Evolutionary conservation across 495 filamentous ascomycete genomes (phyloP), one percentile per base, ranked within the genome.

Genomic region (Oleoguttula mirabilis): DNA sequence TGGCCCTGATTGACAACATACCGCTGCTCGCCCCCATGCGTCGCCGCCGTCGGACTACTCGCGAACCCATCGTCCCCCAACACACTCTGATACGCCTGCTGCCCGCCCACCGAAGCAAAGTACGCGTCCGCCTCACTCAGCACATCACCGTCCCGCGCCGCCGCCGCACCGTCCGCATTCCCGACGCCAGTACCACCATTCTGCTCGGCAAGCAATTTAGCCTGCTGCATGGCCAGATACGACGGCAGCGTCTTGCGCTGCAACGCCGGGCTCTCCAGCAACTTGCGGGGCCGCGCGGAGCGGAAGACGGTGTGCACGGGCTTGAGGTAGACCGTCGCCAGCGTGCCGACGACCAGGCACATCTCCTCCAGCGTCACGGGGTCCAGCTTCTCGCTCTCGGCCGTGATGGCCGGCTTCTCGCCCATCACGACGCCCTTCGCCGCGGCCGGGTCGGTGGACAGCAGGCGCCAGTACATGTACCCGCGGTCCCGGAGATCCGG

Each of bases 391-490:
- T 96, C 92, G 41, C 82, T 84, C 59, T 96, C 92, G 32, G 90
- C 90, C 2, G 85, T 95, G 66, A 98, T 96, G 28, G 90, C 76
- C 1, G 90, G 90, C 59, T 96, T 96, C 51, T 92, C 80, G 46
- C 88, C 88, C 88, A 96, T 94, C 48, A 99, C 84, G 41, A 99
- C 72, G 43, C 76, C 67, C 55, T 85, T 88, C 7, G 90, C 90
- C 0, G 78, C 75, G 14, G 82, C 75, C 41, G 92, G 87, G 62
- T 95, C 87, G 2, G 84, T 86, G n/a, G 87, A 94, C 3, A 99
- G 73, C 16, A 99, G 72, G 6, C 90, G 80, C 90, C 90, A 99
- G 67, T 99, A 99, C 85, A 99, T 95, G 66, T 94, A 96, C 10
- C 90, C 90, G 47, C 90, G 71, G 57, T 99, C 90, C 32, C 90